These are phyloP conservation scores for Pichia scutulata DNA, from an alignment of 805 yeast genomes.

Conservation along the genomic window DNA sequence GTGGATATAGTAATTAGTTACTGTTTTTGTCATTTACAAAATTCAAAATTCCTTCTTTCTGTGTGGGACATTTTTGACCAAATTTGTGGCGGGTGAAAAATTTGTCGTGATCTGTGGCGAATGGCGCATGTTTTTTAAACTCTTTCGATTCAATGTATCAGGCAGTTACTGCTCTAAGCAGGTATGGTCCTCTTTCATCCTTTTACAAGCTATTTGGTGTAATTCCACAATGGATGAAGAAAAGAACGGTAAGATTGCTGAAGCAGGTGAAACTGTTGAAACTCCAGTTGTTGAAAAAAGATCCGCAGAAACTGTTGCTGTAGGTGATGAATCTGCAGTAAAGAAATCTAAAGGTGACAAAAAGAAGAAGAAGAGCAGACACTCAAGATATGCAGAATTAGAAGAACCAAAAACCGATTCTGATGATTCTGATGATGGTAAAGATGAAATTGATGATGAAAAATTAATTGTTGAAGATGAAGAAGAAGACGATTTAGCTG, in stretches of 20 bases:
- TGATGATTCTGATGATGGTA: conserved; percentile 26
- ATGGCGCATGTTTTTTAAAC: neutral
- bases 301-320: neutral
- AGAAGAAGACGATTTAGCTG: conserved; percentile 72
- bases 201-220: neutral
- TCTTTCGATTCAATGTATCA: too few relatives aligned
- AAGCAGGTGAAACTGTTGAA: neutral
- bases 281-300: neutral
- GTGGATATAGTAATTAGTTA: too few relatives aligned
- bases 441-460: conserved; percentile 42
- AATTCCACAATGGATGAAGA: conserved; percentile 1
- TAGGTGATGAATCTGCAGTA: neutral
- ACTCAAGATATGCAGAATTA: conserved; percentile 18
- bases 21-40: too few relatives aligned
- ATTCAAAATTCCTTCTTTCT: neutral
- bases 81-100: neutral
- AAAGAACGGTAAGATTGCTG: neutral
- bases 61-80: neutral
- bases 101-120: neutral
- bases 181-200: too few relatives aligned
- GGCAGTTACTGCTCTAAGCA: too few relatives aligned
- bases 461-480: conserved; percentile 51
- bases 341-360: conserved; percentile 2
- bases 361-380: conserved; percentile 18
- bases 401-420: conserved; percentile 17